Conservation (phyloP, 2,329 filamentous ascomycete species). For the Samsoniella hepiali region DNA sequence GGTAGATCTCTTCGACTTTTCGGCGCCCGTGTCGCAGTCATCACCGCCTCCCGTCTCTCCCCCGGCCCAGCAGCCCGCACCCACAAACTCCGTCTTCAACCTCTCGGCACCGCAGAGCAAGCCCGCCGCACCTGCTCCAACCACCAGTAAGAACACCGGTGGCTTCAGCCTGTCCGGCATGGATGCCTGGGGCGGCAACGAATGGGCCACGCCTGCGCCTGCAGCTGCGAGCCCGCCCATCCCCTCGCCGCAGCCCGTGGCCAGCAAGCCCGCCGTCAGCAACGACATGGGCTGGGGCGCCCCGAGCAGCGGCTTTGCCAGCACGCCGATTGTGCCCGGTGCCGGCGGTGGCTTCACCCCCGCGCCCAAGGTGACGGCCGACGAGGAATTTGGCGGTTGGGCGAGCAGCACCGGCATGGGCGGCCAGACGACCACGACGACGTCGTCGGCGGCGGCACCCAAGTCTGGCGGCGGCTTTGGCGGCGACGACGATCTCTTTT, state of each 20-base stretch:
- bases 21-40: constrained; percentile 48
- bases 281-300: constrained; percentile 63
- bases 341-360: constrained; percentile 62
- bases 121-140: constrained; percentile 41
- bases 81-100: constrained; percentile 72
- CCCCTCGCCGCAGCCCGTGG: neutral
- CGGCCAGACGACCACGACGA: constrained; percentile 24
- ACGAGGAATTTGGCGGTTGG: constrained; percentile 97
- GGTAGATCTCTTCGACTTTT: constrained; percentile 79
- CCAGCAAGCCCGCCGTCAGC: constrained; percentile 38
- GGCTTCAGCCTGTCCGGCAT: constrained; percentile 46
- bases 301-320: constrained; percentile 47
- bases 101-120: constrained; percentile 57
- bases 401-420: constrained; percentile 62
- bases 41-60: constrained; percentile 42
- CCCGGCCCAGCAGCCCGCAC: constrained; percentile 38
- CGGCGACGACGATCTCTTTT: constrained; percentile 82
- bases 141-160: constrained; percentile 31
- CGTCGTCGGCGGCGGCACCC: constrained; percentile 37
- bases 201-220: constrained; percentile 68
- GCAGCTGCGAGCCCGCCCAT: constrained; percentile 44
- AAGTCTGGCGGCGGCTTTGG: constrained; percentile 62
- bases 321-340: constrained; percentile 58
- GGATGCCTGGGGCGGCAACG: constrained; percentile 84
- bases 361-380: constrained; percentile 70